A percentile compares a stretch with the other conserved stretches of the same genome.
Evolutionary conservation across 345 rosid genomes (phyloP).

Genomic region (Reutealis trisperma): DNA sequence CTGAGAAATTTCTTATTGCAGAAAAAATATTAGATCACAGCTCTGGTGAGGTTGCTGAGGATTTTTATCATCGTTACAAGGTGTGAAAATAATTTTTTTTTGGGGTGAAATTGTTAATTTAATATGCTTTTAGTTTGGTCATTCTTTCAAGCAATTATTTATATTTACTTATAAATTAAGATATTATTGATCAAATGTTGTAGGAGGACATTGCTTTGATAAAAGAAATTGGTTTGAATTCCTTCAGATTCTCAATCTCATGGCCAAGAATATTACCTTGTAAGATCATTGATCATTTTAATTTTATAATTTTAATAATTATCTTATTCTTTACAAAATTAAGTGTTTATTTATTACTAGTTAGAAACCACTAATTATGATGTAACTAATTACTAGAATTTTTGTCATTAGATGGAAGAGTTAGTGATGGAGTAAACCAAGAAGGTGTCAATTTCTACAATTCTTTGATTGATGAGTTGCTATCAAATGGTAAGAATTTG

Average conservation of each 20-base stretch:
- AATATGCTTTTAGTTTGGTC: no score
- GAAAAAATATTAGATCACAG: constrained; percentile 15
- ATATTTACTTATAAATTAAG: background rate
- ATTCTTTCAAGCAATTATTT: background rate
- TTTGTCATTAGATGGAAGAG: constrained; percentile 30
- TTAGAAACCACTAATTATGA: no score
- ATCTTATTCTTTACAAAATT: no score
- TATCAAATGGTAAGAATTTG: constrained; percentile 23
- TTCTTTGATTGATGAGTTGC: constrained; percentile 25
- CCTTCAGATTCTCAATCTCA: constrained; percentile 17
- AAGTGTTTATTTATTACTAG: no score
- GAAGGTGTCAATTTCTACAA: constrained; percentile 36
- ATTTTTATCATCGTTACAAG: constrained; percentile 14
- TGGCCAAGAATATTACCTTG: constrained; percentile 14
- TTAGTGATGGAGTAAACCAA: constrained; percentile 34
- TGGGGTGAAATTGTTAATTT: no score
- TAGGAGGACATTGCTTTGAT: constrained; percentile 13
- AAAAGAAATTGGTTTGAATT: constrained; percentile 10
- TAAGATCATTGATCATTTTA: background rate
- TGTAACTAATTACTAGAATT: background rate
- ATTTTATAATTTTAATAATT: background rate
- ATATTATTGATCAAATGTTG: background rate
- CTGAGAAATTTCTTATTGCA: background rate
- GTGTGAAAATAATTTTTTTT: background rate
- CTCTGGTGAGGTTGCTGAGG: constrained; percentile 10